Base-by-base conservation (phyloP, 169 alveolate genomes). In the Ichthyophthirius multifiliis region DNA sequence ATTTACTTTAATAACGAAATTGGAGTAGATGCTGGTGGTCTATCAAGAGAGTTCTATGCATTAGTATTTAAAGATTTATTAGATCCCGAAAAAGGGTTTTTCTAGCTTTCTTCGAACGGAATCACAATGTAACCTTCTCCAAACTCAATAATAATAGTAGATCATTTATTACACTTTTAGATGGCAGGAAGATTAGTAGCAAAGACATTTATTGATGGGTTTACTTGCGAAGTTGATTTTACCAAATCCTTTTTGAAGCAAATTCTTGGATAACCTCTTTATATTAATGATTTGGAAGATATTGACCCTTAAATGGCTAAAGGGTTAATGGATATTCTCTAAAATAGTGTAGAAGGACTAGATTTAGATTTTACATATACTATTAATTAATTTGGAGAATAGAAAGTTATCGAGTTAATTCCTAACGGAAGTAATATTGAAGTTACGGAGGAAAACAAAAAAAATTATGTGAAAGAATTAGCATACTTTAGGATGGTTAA, bases 11-110 rank as follows among this genome's bases (percentile, higher is more conserved):
- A 83, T 43, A 89, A 86, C 2, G 96, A 91, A 78, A 98, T 97
- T 75, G 99, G 93, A 4, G 65, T 89, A 15, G 96, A 92, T 81
- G 92, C 89, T 1, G 96, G 96, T 13, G 96, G 96, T n/a, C 85
- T 92, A 2, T 86, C 91, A 18, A 82, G 96, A 76, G 96, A 92
- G 65, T 90, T 89, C 87, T 76, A 87, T 34, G 85, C 86, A 32
- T 75, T 80, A 23, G 80, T 92, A 27, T 87, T 93, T 23, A 87
- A 83, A 82, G 94, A 89, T 64, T 83, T 92, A 88, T 88, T 92
- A 71, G 87, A 92, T 48, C 94, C 94, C 1, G 79, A 77, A 73
- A 85, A 89, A 39, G 87, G 88, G 34, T 45, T 89, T 43, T 92
- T 92, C 65, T 76, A 75, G 5, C 82, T 83, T 9, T 86, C 96